A percentile compares a stretch with the other conserved stretches of the same genome.
These are phyloP conservation scores for Arthrobotrys musiformis DNA, from an alignment of 2,329 filamentous ascomycete genomes.

Conservation along the genomic window DNA sequence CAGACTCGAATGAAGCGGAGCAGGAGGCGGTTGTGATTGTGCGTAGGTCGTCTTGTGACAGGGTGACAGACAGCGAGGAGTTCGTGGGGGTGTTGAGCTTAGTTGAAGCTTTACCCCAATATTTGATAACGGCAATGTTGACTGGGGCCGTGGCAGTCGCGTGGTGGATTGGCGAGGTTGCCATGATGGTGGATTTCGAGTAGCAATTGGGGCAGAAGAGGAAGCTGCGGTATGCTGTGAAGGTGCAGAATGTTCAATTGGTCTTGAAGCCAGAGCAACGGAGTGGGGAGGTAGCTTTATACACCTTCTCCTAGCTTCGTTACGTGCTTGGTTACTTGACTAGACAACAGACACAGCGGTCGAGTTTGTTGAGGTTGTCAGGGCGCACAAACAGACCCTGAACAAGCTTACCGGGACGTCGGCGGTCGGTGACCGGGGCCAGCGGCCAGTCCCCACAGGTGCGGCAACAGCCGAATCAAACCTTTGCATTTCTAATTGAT, in stretches of 20 bases:
- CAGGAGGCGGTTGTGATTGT: slow-evolving; percentile 96
- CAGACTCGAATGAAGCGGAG: slow-evolving; percentile 75
- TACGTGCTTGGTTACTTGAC: too few species aligned
- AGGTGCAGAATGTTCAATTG: too few species aligned
- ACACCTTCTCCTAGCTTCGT: too few species aligned
- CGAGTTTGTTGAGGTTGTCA: slow-evolving; percentile 17
- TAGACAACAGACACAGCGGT: not conserved
- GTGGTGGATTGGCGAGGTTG: slow-evolving; percentile 69
- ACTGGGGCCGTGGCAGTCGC: slow-evolving; percentile 96
- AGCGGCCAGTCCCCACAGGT: not conserved
- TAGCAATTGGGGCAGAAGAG: not conserved
- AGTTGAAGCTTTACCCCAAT: slow-evolving; percentile 94
- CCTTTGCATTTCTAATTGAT: not conserved
- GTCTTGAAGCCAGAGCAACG: not conserved
- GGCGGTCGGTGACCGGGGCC: slow-evolving; percentile 21
- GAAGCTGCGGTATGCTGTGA: too few species aligned
- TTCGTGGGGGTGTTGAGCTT: slow-evolving; percentile 97
- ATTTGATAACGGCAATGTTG: slow-evolving; percentile 99
- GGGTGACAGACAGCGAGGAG: slow-evolving; percentile 94
- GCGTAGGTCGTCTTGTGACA: slow-evolving; percentile 91
- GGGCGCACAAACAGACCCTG: not conserved
- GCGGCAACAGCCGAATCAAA: slow-evolving; percentile 1
- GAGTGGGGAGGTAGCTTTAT: slow-evolving; percentile 3
- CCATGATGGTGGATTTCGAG: slow-evolving; percentile 14
- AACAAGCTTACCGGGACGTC: not conserved